Base-by-base conservation (phyloP, 2,329 filamentous ascomycete species). In the Scedosporium minutisporum region DNA sequence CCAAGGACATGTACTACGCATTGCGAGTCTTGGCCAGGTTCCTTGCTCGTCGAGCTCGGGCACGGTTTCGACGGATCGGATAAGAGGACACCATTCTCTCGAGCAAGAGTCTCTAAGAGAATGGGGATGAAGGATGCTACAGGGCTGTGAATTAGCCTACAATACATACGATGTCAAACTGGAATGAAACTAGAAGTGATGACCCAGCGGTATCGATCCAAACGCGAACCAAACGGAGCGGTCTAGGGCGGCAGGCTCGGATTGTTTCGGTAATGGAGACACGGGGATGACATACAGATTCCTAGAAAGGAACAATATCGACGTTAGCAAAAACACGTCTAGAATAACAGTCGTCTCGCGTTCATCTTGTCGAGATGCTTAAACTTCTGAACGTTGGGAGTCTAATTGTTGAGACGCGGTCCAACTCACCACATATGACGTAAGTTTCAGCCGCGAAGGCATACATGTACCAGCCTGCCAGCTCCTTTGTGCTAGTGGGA, bases 371-470 rank as follows among this genome's bases (percentile, higher is more conserved):
- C 10, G 7, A 16, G 44, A 18, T 14, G 53, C 14, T 25, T 29
- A 46, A 57, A 21, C n/a, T 23, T 18, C 57, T 27, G 25, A 60
- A 46, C 21, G 4, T 21, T 25, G n/a, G 53, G 21, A 57, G 23
- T 57, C 53, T 21, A 14, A 57, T n/a, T 25, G 57, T 18, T 58
- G 27, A 18, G 21, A 16, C 48, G 64, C 58, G 38, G 29, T 18
- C 29, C 51, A 62, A 78, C 86, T 72, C 74, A 90, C 93, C 76
- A 74, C 95, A 97, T 63, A 97, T 90, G 16, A 96, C 91, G 73
- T 97, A 97, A 62, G 96, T 93, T 77, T 99, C 95, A 21, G 93
- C 92, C 25, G 95, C 95, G 81, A 96, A 97, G 51, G 90, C 90
- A 78, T 97, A 97, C 73, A 89, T 88, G 76, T 97, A 99, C 90